Evolutionary conservation across 257 asterid species (phyloP).

Genomic region (Nicotiana knightiana): DNA sequence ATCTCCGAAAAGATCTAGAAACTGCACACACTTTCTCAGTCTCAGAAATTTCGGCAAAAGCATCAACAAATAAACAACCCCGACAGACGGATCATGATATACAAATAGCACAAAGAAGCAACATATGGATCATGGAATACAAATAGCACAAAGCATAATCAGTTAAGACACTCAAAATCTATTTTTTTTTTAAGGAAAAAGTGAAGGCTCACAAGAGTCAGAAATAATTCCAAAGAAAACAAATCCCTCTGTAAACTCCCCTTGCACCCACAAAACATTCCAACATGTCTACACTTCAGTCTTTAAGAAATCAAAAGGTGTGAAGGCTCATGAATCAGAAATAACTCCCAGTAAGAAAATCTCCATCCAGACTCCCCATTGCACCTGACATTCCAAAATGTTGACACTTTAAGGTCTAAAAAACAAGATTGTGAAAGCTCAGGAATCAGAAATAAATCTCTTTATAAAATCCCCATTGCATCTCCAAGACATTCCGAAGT

Average conservation of each 20-base stretch:
- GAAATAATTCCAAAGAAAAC: neutral
- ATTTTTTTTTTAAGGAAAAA: neutral
- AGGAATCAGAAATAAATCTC: neutral
- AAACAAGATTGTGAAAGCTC: neutral
- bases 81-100: neutral
- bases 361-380: neutral
- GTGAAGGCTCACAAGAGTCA: neutral
- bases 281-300: neutral
- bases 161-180: neutral
- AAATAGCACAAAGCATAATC: neutral
- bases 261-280: neutral
- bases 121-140: neutral
- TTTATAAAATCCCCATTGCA: neutral
- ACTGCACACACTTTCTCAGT: conserved; percentile 41
- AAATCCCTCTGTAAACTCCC: neutral
- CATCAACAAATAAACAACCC: neutral
- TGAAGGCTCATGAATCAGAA: neutral
- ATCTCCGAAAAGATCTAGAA: conserved; percentile 93
- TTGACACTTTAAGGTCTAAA: neutral
- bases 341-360: neutral
- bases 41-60: neutral
- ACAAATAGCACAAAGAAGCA: neutral
- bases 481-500: neutral
- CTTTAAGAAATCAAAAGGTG: neutral
- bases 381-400: neutral